Evolutionary conservation across 768 basidiomycete genomes (phyloP).

Genomic region (Tylopilus felleus): DNA sequence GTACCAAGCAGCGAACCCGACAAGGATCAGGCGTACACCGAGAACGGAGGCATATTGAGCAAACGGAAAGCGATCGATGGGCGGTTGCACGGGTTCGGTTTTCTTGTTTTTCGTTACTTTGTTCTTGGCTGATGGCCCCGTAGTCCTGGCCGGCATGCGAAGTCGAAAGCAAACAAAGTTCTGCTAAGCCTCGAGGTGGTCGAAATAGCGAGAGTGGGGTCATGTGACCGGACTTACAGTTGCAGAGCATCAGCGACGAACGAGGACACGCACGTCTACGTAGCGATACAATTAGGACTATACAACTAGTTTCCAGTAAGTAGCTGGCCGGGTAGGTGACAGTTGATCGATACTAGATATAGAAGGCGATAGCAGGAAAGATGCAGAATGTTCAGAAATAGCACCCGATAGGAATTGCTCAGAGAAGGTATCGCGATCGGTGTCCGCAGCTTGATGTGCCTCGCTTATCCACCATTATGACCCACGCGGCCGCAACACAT

Average conservation of each 20-base stretch:
- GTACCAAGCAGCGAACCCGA: conserved; percentile 63
- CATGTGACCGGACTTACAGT: no score
- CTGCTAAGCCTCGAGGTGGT: no score
- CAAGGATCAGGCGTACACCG: conserved; percentile 62
- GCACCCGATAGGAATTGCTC: background rate
- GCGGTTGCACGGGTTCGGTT: background rate
- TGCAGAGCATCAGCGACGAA: no score
- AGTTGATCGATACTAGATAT: background rate
- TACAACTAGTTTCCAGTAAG: no score
- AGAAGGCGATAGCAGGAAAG: no score
- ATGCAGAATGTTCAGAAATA: no score
- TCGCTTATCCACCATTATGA: background rate
- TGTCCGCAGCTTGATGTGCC: no score
- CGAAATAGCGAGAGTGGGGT: no score
- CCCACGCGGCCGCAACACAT: background rate
- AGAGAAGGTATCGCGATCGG: background rate
- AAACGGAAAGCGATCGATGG: conserved; percentile 42
- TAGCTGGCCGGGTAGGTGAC: no score
- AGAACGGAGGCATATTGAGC: conserved; percentile 63
- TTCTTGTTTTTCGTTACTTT: conserved; percentile 1
- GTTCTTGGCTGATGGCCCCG: background rate
- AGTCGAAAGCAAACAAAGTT: background rate
- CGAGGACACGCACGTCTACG: no score
- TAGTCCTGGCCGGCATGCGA: conserved; percentile 1
- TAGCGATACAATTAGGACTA: no score